Conservation (phyloP, 2,329 filamentous ascomycete species). For the Exophiala aquamarina region DNA sequence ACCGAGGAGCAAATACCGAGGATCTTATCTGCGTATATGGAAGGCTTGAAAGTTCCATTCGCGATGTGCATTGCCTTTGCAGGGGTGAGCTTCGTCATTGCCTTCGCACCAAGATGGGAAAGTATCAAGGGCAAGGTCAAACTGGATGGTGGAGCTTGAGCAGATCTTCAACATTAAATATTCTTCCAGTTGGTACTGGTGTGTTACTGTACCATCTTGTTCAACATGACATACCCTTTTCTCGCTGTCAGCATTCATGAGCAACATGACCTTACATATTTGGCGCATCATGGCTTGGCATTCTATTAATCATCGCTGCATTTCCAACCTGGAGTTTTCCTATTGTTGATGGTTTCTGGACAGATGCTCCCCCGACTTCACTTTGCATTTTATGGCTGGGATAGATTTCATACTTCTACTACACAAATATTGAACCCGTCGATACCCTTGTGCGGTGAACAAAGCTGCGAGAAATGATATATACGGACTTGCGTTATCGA, state of each 20-base stretch:
- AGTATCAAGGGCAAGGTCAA: constrained; percentile 29
- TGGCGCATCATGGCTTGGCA: neutral
- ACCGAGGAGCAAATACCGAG: constrained; percentile 27
- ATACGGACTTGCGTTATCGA: too few relatives aligned
- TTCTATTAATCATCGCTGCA: too few relatives aligned
- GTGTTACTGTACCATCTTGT: neutral
- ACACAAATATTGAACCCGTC: too few relatives aligned
- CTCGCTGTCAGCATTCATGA: neutral
- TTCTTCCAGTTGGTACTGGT: neutral
- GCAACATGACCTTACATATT: neutral
- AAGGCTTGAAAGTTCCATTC: constrained; percentile 30
- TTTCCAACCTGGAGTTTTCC: too few relatives aligned
- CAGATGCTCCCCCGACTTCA: too few relatives aligned
- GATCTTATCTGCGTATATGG: constrained; percentile 35
- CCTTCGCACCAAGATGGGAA: constrained; percentile 25
- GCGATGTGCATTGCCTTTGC: constrained; percentile 26
- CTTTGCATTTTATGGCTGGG: too few relatives aligned
- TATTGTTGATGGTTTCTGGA: too few relatives aligned
- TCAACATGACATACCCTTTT: neutral
- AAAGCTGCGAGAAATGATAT: too few relatives aligned
- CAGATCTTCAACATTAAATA: neutral
- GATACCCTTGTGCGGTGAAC: too few relatives aligned
- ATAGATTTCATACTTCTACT: too few relatives aligned
- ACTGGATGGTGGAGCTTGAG: constrained; percentile 17
- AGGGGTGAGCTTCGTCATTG: constrained; percentile 20